These are phyloP conservation scores for Bacidia gigantensis DNA, from an alignment of 495 filamentous ascomycete species.

Conservation along the genomic window DNA sequence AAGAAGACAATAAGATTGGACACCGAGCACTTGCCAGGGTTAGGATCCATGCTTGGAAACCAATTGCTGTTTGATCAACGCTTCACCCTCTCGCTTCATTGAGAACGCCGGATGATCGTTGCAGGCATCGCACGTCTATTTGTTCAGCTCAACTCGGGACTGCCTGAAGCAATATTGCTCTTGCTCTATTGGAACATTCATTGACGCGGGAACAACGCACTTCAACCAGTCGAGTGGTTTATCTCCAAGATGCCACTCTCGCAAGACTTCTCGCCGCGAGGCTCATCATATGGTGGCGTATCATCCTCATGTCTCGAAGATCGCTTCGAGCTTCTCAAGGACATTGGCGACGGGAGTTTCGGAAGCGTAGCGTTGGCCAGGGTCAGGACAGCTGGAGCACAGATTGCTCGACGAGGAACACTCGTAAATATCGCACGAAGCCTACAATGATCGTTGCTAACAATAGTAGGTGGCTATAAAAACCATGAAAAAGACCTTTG, in stretches of 20 bases:
- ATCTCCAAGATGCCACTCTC: conserved; percentile 56
- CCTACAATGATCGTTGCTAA: conserved; percentile 17
- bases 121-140: too few species aligned
- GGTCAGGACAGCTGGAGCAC: conserved; percentile 77
- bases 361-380: conserved; percentile 88
- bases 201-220: too few species aligned
- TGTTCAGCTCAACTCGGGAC: too few species aligned
- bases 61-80: too few species aligned
- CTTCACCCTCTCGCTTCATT: too few species aligned
- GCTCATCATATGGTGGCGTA: conserved; percentile 35
- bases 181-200: too few species aligned
- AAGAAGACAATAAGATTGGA: neutral
- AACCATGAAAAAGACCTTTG: conserved; percentile 99
- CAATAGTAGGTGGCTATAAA: conserved; percentile 84
- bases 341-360: conserved; percentile 97
- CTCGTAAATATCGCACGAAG: conserved; percentile 48
- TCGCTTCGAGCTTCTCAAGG: conserved; percentile 91
- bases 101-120: too few species aligned
- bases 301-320: conserved; percentile 53
- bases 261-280: conserved; percentile 48
- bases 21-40: neutral
- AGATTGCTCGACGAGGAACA: conserved; percentile 78
- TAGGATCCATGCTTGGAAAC: neutral
- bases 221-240: too few species aligned
- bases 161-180: too few species aligned